These are phyloP conservation scores for Aspergillus phoenicis DNA, from an alignment of 2,329 filamentous ascomycete genomes.

Conservation along the genomic window DNA sequence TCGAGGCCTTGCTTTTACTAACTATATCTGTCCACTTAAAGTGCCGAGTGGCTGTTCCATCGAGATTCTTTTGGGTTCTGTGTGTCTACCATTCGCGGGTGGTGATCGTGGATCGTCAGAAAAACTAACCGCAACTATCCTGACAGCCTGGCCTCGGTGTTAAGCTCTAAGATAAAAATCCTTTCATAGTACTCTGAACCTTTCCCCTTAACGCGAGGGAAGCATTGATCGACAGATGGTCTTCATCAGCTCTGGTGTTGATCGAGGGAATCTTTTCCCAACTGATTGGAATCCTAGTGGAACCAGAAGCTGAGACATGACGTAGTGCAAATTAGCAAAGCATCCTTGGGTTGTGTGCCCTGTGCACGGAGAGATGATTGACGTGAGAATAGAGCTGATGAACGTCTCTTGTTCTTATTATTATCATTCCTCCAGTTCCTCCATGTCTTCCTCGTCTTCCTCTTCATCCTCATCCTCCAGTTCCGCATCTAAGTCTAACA, in stretches of 20 bases:
- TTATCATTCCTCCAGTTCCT: conserved; percentile 1
- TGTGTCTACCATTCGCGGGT: not conserved
- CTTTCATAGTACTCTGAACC: conserved; percentile 17
- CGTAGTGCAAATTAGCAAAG: not conserved
- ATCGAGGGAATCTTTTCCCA: not conserved
- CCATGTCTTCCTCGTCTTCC: conserved; percentile 26
- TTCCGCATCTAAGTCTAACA: conserved; percentile 58
- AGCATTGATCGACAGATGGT: not conserved
- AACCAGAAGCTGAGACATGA: not conserved
- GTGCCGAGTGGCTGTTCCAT: not conserved
- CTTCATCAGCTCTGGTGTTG: not conserved
- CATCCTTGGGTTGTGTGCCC: not conserved
- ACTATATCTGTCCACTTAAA: not conserved
- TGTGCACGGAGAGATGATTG: not conserved
- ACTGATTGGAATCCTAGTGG: not conserved
- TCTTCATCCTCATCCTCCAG: conserved; percentile 34
- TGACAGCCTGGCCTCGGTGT: not conserved
- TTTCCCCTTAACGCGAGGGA: not conserved
- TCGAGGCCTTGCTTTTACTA: not conserved
- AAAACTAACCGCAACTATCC: not conserved
- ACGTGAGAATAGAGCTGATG: not conserved
- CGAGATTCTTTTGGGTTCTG: conserved; percentile 5
- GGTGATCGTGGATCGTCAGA: not conserved
- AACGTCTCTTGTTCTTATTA: too few species aligned
- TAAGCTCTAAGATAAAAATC: not conserved